A percentile compares a stretch with the other conserved stretches of the same genome.
Evolutionary conservation across 164 flowering plant species (phyloP).

Genomic region (Taxillus chinensis): DNA sequence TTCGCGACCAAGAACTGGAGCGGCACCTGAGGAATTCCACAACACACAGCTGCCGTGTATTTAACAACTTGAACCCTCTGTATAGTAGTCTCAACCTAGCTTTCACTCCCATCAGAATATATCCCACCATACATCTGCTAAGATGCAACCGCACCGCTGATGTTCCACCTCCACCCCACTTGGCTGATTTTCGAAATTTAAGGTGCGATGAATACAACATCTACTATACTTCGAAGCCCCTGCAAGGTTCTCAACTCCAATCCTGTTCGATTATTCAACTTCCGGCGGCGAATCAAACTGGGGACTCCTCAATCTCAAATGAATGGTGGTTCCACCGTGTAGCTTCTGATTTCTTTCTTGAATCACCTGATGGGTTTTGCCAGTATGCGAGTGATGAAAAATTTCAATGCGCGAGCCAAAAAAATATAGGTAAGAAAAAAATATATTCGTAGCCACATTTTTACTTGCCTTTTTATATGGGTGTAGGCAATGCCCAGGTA

Average conservation of each 20-base stretch:
- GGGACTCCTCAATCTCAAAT: too few species aligned
- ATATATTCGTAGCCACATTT: too few species aligned
- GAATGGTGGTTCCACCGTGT: background rate
- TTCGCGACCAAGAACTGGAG: too few species aligned
- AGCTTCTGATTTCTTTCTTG: background rate
- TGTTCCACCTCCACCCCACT: background rate
- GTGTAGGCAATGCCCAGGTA: too few species aligned
- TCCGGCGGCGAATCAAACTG: background rate
- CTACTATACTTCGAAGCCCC: background rate
- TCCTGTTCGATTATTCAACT: slow-evolving; percentile 7
- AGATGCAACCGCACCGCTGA: slow-evolving; percentile 5
- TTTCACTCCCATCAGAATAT: too few species aligned
- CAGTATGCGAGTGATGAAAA: too few species aligned
- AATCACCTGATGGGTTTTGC: background rate
- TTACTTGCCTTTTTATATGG: too few species aligned
- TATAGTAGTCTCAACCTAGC: too few species aligned
- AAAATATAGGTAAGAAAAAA: too few species aligned
- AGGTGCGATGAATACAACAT: background rate
- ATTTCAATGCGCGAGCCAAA: background rate
- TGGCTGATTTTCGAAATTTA: background rate
- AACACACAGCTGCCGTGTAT: background rate
- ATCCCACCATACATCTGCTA: slow-evolving; percentile 1
- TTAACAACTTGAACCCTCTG: slow-evolving; percentile 1
- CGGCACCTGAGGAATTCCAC: too few species aligned
- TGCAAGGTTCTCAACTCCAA: background rate